Percentiles rank a stretch among this genome's conserved stretches.
phyloP scores from a whole-genome alignment of 495 filamentous ascomycete species.

The Penicillium turbatum region DNA sequence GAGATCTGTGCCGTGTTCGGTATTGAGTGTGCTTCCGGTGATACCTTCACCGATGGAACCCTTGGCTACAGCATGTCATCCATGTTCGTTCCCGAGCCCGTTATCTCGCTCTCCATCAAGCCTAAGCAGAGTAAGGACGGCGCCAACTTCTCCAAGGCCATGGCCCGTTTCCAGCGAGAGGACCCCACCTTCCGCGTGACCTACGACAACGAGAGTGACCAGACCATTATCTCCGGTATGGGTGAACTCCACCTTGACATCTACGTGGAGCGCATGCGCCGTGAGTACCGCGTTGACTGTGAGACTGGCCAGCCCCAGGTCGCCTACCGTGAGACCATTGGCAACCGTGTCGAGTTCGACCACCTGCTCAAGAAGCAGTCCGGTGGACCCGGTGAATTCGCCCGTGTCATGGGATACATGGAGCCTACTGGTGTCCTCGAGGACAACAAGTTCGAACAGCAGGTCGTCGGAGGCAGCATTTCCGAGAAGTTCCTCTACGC shows the following conservation, averaged over 20 bases:
- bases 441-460: conserved; percentile 79
- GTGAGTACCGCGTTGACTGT: conserved; percentile 95
- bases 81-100: conserved; percentile 98
- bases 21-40: conserved; percentile 95
- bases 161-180: conserved; percentile 97
- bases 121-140: conserved; percentile 91
- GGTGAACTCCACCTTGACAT: conserved; percentile 96
- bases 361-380: conserved; percentile 94
- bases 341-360: conserved; percentile 72
- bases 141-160: conserved; percentile 95
- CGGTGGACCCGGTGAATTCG: conserved; percentile 93
- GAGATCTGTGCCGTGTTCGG: conserved; percentile 99
- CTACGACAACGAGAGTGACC: conserved; percentile 82
- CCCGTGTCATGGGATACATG: conserved; percentile 88
- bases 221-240: conserved; percentile 99
- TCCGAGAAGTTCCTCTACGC: conserved; percentile 94
- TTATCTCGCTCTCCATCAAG: conserved; percentile 96
- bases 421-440: conserved; percentile 73
- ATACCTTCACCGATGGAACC: conserved; percentile 94
- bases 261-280: conserved; percentile 96
- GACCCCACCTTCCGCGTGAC: conserved; percentile 96
- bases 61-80: conserved; percentile 96
- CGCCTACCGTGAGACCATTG: conserved; percentile 94
- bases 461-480: conserved; percentile 84
- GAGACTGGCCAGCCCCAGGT: conserved; percentile 95